A percentile compares a stretch with the other conserved stretches of the same genome.
phyloP scores from a whole-genome alignment of 2,329 filamentous ascomycete species.

The Ceratocystis lukuohia region DNA sequence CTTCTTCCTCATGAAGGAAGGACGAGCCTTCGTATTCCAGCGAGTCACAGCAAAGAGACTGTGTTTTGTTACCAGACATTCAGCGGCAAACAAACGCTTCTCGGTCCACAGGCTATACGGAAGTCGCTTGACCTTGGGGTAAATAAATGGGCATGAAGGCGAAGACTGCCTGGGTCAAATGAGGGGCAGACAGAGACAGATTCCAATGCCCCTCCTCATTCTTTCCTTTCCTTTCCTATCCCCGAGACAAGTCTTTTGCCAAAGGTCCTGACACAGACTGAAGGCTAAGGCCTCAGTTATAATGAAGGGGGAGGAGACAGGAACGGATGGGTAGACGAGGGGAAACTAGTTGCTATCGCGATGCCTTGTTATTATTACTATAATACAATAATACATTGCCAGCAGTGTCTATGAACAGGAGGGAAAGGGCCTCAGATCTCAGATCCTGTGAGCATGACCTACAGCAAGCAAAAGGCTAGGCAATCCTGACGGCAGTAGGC shows the following conservation, averaged over 20 bases:
- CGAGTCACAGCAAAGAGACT: background rate
- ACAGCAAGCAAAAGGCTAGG: background rate
- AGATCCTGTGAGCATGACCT: no score
- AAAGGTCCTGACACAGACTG: background rate
- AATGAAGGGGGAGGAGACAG: no score
- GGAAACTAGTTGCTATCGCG: no score
- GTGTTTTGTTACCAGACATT: constrained; percentile 5
- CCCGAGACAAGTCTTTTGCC: constrained; percentile 8
- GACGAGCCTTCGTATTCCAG: background rate
- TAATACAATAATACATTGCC: background rate
- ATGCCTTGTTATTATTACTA: background rate
- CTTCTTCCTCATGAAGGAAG: background rate
- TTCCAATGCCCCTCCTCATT: background rate
- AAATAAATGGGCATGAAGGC: background rate
- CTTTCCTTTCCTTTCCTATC: background rate
- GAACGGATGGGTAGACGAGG: no score
- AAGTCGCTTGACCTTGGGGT: background rate
- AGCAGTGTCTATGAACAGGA: background rate
- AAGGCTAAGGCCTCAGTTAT: background rate
- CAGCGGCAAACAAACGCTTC: background rate
- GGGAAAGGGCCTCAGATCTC: no score
- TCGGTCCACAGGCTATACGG: background rate
- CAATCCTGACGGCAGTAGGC: background rate
- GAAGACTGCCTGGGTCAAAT: background rate
- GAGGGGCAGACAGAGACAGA: background rate